Conservation (phyloP, 352 stramenopile species). For the Pythium apleroticum region DNA sequence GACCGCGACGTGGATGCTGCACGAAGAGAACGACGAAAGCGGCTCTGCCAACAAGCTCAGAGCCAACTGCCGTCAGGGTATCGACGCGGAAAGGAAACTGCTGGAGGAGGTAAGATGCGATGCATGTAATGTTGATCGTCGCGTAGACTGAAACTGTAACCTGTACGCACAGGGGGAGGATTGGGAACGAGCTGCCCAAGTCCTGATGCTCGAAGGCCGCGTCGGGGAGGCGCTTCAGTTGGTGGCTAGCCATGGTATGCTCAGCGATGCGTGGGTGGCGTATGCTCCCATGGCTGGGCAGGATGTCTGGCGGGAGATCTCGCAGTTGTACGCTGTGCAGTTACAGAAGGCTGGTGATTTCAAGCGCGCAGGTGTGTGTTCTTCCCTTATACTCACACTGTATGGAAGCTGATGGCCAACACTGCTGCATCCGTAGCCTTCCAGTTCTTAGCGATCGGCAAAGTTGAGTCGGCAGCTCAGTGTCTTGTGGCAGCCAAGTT, state of each 20-base stretch:
- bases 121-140: not conserved
- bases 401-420: not conserved
- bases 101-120: constrained; percentile 11
- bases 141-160: not conserved
- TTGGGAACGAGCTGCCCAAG: constrained; percentile 53
- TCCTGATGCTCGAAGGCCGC: constrained; percentile 51
- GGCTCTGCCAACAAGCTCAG: not conserved
- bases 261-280: constrained; percentile 58
- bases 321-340: constrained; percentile 60
- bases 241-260: constrained; percentile 43
- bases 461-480: constrained; percentile 47
- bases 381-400: constrained; percentile 3
- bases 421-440: constrained; percentile 30
- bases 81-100: constrained; percentile 5
- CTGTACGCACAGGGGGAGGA: constrained; percentile 31
- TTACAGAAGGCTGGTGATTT: constrained; percentile 45
- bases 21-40: not conserved
- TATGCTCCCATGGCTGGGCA: constrained; percentile 71
- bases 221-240: constrained; percentile 58
- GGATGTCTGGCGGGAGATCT: constrained; percentile 70
- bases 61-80: not conserved
- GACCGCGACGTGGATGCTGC: constrained; percentile 5
- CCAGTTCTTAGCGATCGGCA: constrained; percentile 58
- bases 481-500: constrained; percentile 40
- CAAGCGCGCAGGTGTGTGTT: constrained; percentile 40